These are phyloP conservation scores for Colletotrichum tofieldiae DNA, from an alignment of 2,329 filamentous ascomycete genomes.

Conservation along the genomic window DNA sequence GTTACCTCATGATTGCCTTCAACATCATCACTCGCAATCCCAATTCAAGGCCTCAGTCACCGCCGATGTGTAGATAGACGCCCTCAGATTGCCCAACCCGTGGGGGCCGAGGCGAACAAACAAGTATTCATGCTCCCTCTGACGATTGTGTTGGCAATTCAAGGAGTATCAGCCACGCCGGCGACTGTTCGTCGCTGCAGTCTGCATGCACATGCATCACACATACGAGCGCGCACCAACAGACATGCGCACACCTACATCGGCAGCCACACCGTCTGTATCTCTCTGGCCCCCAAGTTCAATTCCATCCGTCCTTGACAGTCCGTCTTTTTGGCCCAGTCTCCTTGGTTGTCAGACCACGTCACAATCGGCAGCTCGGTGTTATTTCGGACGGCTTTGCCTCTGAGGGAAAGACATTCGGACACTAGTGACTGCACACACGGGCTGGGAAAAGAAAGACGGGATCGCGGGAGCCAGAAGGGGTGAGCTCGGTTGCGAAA, in stretches of 20 bases:
- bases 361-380: slow-evolving; percentile 15
- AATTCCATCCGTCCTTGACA: background rate
- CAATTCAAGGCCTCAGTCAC: background rate
- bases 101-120: background rate
- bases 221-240: slow-evolving; percentile 5
- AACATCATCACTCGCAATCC: background rate
- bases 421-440: slow-evolving; percentile 11
- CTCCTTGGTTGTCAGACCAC: slow-evolving; percentile 6
- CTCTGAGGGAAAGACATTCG: slow-evolving; percentile 4
- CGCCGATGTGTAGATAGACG: background rate
- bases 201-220: slow-evolving; percentile 18
- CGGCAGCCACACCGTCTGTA: background rate
- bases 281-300: background rate
- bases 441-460: slow-evolving; percentile 27
- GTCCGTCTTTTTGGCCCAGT: background rate
- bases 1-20: background rate
- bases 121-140: background rate
- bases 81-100: background rate
- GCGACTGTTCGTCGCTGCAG: background rate
- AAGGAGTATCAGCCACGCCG: background rate
- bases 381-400: slow-evolving; percentile 23
- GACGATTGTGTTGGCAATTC: background rate
- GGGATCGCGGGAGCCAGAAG: slow-evolving; percentile 13
- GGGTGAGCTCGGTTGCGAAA: slow-evolving; percentile 24
- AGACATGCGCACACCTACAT: too few species aligned